Evolutionary conservation across 306 rosid genomes (phyloP), one percentile per base, ranked within the genome.

Genomic region (Pterocarpus macrocarpus): DNA sequence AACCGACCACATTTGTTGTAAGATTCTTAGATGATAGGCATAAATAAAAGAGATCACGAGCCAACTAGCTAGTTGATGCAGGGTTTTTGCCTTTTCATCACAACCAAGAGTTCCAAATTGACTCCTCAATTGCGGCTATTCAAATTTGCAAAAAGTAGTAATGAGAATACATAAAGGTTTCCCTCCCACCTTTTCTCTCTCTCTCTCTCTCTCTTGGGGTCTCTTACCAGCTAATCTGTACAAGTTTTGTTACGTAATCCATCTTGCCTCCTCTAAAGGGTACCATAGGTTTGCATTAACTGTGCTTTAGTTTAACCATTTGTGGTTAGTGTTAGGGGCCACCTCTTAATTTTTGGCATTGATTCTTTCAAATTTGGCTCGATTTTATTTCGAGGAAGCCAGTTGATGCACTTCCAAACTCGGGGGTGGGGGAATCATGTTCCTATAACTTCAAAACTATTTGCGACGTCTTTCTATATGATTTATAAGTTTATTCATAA

Each of bases 11-110:
- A 30, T 17, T 50, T 71, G 82, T 39, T 71, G 73, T 34, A 81
- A 80, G 81, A 83, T 63, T 71, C 53, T 59, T 64, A 87, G 49
- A 28, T 50, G n/a, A 78, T 11, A 64, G 12, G 53, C 7, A 38
- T 2, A 28, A 39, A 62, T 22, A n/a, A 65, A 64, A 64, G 41
- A 63, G 57, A 56, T 16, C n/a, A 43, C 41, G 45, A 75, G 45
- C 0, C 36, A 7, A 39, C 66, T 30, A 62, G 68, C 8, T 10
- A 57, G 12, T 36, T 41, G 45, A 16, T 45, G 44, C 22, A 17
- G 58, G 17, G 49, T 35, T 65, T 80, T 77, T 83, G 90, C 62
- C 92, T 82, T 89, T 80, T 85, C 81, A 83, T 41, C 57, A 28
- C 34, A 50, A 30, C 76, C 85, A 85, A 85, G 82, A 81, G 88